Conservation (phyloP, 768 basidiomycete genomes). For the Leccinum uliginosum region DNA sequence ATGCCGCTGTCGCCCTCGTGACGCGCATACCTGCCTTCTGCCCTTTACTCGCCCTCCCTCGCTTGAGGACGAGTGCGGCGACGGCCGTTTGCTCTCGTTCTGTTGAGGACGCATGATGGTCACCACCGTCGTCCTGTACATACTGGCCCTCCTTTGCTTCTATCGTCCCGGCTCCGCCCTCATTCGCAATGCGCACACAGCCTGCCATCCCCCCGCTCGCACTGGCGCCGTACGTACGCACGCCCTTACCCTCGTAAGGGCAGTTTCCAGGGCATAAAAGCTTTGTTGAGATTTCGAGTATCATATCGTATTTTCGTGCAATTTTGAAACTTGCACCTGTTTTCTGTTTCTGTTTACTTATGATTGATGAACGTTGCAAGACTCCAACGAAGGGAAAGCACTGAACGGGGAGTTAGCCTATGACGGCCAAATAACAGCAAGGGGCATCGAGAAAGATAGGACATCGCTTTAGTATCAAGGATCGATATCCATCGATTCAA, state of each 20-base stretch:
- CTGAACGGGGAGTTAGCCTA: background rate
- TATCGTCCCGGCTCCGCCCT: too few relatives aligned
- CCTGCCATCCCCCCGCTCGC: too few relatives aligned
- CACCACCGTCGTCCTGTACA: too few relatives aligned
- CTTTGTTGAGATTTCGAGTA: background rate
- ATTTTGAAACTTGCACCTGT: background rate
- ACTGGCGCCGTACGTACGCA: too few relatives aligned
- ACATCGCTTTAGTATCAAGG: background rate
- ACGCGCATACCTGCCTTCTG: too few relatives aligned
- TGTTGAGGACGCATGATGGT: too few relatives aligned
- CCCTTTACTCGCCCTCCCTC: too few relatives aligned
- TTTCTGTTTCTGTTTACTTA: background rate
- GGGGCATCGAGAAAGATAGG: slow-evolving; percentile 1
- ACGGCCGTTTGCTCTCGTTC: too few relatives aligned
- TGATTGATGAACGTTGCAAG: background rate
- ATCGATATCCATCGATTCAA: slow-evolving; percentile 12
- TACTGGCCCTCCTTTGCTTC: too few relatives aligned
- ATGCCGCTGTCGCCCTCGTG: too few relatives aligned
- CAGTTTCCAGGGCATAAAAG: background rate
- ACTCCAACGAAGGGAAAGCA: background rate
- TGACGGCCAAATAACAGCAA: background rate
- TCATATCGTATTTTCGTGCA: slow-evolving; percentile 1
- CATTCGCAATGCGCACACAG: too few relatives aligned
- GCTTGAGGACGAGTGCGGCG: too few relatives aligned
- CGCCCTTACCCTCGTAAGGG: background rate